Conservation (phyloP, 768 basidiomycete species). For the Suillus bovinus region DNA sequence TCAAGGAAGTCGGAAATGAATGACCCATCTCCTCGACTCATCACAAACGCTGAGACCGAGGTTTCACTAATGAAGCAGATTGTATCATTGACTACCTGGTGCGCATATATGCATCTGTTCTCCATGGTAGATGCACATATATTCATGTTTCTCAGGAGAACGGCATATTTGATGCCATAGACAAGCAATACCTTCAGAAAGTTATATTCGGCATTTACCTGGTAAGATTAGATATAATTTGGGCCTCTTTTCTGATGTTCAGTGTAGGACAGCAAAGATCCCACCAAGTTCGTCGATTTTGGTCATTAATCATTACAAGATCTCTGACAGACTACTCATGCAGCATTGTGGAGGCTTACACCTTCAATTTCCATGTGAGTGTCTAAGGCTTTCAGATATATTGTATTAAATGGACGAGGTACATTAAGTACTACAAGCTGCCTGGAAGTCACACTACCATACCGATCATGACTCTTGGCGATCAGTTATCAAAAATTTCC, state of each 20-base stretch:
- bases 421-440: constrained; percentile 61
- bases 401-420: constrained; percentile 8
- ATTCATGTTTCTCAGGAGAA: constrained; percentile 54
- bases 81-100: constrained; percentile 81
- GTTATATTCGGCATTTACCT: constrained; percentile 87
- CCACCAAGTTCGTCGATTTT: constrained; percentile 62
- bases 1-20: constrained; percentile 63
- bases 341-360: constrained; percentile 87
- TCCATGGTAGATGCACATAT: constrained; percentile 13
- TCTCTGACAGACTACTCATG: constrained; percentile 14
- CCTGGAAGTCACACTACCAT: constrained; percentile 59
- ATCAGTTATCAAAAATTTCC: constrained; percentile 53
- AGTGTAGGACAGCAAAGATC: constrained; percentile 76
- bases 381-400: not conserved
- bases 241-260: constrained; percentile 1
- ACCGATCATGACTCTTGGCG: constrained; percentile 75
- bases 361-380: constrained; percentile 78
- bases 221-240: constrained; percentile 41
- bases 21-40: too few relatives aligned
- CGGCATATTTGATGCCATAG: constrained; percentile 84
- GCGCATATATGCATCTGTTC: constrained; percentile 26
- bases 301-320: not conserved
- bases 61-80: constrained; percentile 83
- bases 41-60: too few relatives aligned
- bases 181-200: constrained; percentile 81